Conservation (phyloP, 2,329 filamentous ascomycete genomes). For the Drechslera avenae region DNA sequence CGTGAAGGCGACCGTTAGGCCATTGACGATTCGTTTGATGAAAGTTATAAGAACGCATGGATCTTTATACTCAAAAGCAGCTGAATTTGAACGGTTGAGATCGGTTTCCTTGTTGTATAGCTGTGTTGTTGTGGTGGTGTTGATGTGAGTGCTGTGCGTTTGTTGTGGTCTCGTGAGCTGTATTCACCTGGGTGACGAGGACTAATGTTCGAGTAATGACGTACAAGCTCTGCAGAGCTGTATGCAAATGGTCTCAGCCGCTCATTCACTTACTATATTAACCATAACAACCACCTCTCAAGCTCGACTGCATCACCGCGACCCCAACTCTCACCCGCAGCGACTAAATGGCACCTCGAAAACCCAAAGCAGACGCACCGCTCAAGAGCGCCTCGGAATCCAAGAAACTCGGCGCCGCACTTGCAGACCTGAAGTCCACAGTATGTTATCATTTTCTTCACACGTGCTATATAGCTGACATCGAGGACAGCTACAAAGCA, state of each 20-base stretch:
- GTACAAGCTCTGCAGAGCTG: neutral
- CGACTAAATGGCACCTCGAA: conserved; percentile 5
- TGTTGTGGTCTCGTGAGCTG: conserved; percentile 5
- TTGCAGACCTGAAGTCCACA: conserved; percentile 7
- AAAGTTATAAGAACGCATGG: neutral
- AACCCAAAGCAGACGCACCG: neutral
- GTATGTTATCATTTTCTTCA: conserved; percentile 1
- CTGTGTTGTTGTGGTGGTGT: neutral
- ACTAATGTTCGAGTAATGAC: neutral
- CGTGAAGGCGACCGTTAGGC: neutral
- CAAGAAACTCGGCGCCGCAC: neutral
- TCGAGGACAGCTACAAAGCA: conserved; percentile 3
- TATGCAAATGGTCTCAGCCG: neutral
- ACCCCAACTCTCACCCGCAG: neutral
- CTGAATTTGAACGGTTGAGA: neutral
- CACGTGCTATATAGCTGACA: neutral
- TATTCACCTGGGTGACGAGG: conserved; percentile 6
- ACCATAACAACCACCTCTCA: neutral
- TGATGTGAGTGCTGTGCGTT: conserved; percentile 4
- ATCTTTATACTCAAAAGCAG: neutral
- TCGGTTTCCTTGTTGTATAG: neutral
- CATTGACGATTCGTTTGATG: neutral
- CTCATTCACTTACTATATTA: neutral
- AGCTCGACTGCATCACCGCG: neutral
- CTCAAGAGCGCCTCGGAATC: neutral